These are phyloP conservation scores for Magnusiomyces ingens DNA, from an alignment of 1,139 yeast genomes.

Conservation along the genomic window DNA sequence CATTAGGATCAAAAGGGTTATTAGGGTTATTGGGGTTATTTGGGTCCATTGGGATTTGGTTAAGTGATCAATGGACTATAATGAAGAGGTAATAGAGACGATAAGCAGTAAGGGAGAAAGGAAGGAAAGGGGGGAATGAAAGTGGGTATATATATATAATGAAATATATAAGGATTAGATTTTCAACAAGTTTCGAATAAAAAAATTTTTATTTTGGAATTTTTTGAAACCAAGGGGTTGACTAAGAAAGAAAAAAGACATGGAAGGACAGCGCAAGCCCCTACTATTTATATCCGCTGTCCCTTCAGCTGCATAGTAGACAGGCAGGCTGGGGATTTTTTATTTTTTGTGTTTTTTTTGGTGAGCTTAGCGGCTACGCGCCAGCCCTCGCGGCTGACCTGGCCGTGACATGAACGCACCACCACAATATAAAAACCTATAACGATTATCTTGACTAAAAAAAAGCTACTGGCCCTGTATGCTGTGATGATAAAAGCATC, in stretches of 20 bases:
- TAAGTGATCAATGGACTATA: not conserved
- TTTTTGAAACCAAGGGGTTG: not conserved
- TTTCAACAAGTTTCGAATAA: not conserved
- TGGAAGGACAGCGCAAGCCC: no score
- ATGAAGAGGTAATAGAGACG: not conserved
- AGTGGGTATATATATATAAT: not conserved
- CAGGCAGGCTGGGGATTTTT: no score
- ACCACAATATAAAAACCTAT: no score
- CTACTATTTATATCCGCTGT: no score
- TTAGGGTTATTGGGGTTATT: constrained; percentile 1
- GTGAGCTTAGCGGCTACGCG: no score
- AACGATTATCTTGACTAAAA: no score
- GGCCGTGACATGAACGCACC: no score
- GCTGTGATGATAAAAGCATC: no score
- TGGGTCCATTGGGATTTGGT: not conserved
- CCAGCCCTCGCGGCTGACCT: no score
- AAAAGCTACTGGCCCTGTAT: no score
- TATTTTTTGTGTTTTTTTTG: no score
- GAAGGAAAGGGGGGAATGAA: not conserved
- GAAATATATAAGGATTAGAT: not conserved
- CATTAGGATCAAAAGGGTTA: not conserved
- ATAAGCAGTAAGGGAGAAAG: not conserved
- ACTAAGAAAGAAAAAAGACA: not conserved
- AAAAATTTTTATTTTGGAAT: not conserved
- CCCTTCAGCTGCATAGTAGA: no score